These are phyloP conservation scores for Quercus lobata DNA, from an alignment of 331 rosid species.

Conservation along the genomic window DNA sequence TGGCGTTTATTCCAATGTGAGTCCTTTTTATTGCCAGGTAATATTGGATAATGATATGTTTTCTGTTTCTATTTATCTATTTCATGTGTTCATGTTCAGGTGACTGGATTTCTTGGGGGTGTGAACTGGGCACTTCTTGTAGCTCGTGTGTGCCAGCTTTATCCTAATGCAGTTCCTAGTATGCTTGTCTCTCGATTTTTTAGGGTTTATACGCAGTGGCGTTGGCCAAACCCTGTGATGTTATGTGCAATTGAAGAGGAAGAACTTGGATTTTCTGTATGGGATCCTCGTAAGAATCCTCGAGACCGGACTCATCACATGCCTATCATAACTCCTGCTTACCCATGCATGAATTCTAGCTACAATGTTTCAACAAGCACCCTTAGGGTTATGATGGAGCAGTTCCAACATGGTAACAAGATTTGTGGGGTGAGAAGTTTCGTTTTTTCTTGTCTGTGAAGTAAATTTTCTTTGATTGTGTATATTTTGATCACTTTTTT, in stretches of 20 bases:
- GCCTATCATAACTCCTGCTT: slow-evolving; percentile 78
- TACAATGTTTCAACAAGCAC: slow-evolving; percentile 71
- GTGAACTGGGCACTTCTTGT: slow-evolving; percentile 77
- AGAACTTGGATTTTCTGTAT: slow-evolving; percentile 52
- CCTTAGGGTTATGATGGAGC: slow-evolving; percentile 65
- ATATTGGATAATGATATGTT: neutral
- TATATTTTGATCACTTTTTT: neutral
- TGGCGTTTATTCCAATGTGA: slow-evolving; percentile 94
- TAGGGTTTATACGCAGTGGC: slow-evolving; percentile 75
- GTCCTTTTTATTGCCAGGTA: slow-evolving; percentile 5
- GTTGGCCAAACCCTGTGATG: slow-evolving; percentile 82
- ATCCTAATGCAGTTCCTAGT: slow-evolving; percentile 75
- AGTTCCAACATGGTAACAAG: slow-evolving; percentile 52
- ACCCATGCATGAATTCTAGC: slow-evolving; percentile 80
- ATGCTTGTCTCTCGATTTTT: slow-evolving; percentile 67
- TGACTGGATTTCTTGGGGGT: slow-evolving; percentile 81
- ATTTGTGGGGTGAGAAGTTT: slow-evolving; percentile 44
- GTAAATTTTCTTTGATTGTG: neutral
- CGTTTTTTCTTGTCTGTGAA: neutral
- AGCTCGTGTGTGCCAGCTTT: slow-evolving; percentile 72
- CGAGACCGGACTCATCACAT: slow-evolving; percentile 65
- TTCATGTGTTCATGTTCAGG: slow-evolving; percentile 9
- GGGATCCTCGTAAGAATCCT: slow-evolving; percentile 80
- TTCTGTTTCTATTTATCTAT: neutral
- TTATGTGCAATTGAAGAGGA: slow-evolving; percentile 62